These are phyloP conservation scores for Aristolochia contorta DNA, from an alignment of 164 flowering plant species.

Conservation along the genomic window DNA sequence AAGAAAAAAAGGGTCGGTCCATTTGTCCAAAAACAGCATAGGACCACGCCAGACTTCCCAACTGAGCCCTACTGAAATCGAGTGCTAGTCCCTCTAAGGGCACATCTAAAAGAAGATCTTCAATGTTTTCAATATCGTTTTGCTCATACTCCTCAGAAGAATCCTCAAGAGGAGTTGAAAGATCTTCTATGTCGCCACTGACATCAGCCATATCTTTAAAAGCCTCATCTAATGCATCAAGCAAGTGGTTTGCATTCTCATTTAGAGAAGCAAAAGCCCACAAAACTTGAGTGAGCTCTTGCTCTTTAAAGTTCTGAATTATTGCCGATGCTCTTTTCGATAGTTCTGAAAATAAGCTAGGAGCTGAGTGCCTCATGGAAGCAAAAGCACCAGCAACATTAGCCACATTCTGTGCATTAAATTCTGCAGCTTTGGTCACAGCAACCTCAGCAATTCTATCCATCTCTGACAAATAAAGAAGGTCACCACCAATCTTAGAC, in stretches of 20 bases:
- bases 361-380: conserved; percentile 90
- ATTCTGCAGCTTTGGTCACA: conserved; percentile 53
- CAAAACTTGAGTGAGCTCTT: conserved; percentile 82
- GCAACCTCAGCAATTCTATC: conserved; percentile 96
- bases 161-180: conserved; percentile 3
- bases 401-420: conserved; percentile 97
- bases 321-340: conserved; percentile 64
- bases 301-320: conserved; percentile 55
- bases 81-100: conserved; percentile 26
- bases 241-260: conserved; percentile 65
- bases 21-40: conserved; percentile 86
- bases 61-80: conserved; percentile 61
- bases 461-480: conserved; percentile 89
- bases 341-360: conserved; percentile 57
- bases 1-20: conserved; percentile 57
- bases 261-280: conserved; percentile 94
- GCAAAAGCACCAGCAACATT: conserved; percentile 96
- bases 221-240: conserved; percentile 54
- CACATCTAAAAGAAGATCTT: conserved; percentile 15
- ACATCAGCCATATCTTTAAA: conserved; percentile 35
- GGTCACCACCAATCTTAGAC: conserved; percentile 94
- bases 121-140: conserved; percentile 7
- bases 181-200: conserved; percentile 18
- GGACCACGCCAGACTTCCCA: conserved; percentile 94
- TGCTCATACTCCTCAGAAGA: conserved; percentile 9